These are phyloP conservation scores for Moelleriella libera DNA, from an alignment of 2,329 filamentous ascomycete species.

Conservation along the genomic window DNA sequence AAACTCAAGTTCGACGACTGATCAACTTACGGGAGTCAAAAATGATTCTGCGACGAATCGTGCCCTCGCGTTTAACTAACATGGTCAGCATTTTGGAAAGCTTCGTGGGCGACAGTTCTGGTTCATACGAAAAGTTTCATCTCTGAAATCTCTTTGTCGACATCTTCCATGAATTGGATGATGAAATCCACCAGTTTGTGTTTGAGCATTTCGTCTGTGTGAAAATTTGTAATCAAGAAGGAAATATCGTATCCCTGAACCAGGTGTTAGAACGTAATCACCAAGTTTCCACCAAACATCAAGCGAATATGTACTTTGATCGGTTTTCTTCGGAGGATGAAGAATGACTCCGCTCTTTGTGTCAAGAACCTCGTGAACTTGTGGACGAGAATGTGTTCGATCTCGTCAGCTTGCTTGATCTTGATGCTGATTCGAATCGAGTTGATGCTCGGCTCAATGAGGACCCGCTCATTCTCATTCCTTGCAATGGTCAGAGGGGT, in stretches of 20 bases:
- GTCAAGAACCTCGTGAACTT: constrained; percentile 97
- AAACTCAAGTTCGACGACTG: background rate
- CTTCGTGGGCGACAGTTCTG: no score
- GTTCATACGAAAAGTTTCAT: constrained; percentile 95
- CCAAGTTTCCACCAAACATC: background rate
- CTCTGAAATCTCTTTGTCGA: constrained; percentile 99
- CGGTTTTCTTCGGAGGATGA: constrained; percentile 87
- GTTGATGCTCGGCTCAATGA: constrained; percentile 95
- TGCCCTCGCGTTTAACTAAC: constrained; percentile 83
- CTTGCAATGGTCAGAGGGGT: constrained; percentile 82
- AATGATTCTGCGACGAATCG: constrained; percentile 98
- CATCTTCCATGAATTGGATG: constrained; percentile 99
- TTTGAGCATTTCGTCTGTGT: constrained; percentile 97
- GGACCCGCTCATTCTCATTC: constrained; percentile 92
- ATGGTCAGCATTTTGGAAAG: constrained; percentile 6
- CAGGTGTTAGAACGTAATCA: constrained; percentile 2
- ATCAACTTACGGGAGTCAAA: constrained; percentile 61
- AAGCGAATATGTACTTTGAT: constrained; percentile 53
- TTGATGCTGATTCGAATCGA: constrained; percentile 94
- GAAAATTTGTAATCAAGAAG: constrained; percentile 96
- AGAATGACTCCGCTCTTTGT: constrained; percentile 91
- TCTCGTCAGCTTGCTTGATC: constrained; percentile 99
- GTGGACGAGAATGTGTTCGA: constrained; percentile 93
- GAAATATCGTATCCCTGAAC: constrained; percentile 85
- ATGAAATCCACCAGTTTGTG: constrained; percentile 99